phyloP scores from a whole-genome alignment of 805 yeast species.

The Hanseniaspora lindneri region DNA sequence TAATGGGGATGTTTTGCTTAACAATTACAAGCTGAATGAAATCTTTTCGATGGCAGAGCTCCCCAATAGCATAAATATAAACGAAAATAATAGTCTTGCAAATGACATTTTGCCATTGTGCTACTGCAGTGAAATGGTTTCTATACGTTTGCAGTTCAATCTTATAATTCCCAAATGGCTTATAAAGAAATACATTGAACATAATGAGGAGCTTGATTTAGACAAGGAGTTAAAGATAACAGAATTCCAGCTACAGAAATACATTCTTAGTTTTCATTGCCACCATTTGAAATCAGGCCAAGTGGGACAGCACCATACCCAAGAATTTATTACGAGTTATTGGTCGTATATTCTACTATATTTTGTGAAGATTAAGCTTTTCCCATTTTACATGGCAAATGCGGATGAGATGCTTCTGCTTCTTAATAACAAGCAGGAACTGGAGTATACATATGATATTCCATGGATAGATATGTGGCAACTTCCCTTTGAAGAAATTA shows the following conservation, averaged over 20 bases:
- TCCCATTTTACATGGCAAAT: background rate
- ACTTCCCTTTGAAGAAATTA: background rate
- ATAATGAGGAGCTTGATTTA: background rate
- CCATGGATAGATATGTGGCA: background rate
- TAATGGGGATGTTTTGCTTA: background rate
- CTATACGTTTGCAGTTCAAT: background rate
- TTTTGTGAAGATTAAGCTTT: background rate
- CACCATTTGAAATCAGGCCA: background rate
- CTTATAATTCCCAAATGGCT: background rate
- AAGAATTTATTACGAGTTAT: background rate
- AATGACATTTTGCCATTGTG: slow-evolving; percentile 1
- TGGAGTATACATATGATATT: slow-evolving; percentile 1
- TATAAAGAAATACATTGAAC: background rate
- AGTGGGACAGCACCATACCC: background rate
- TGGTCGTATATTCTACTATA: background rate
- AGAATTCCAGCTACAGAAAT: background rate
- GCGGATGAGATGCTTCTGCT: background rate
- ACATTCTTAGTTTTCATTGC: background rate
- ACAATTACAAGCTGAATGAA: background rate
- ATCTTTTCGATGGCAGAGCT: background rate
- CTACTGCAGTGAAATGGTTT: background rate
- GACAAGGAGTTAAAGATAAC: background rate
- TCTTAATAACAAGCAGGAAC: background rate
- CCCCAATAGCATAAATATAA: background rate
- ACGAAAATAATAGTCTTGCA: background rate